phyloP scores from a whole-genome alignment of 2,329 filamentous ascomycete species.

The Aspergillus puulaauensis region DNA sequence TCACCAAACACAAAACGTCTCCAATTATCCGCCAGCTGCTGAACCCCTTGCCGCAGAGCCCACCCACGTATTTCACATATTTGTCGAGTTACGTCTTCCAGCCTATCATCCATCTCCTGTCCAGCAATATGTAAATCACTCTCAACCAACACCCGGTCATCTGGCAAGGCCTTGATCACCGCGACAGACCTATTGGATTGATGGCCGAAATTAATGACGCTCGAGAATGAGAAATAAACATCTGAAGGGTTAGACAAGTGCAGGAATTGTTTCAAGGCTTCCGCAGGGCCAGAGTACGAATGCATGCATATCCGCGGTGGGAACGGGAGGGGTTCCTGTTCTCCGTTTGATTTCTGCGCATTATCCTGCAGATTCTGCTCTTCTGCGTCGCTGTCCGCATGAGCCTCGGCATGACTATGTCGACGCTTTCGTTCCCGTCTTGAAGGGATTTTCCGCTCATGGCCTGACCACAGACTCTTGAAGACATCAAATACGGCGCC shows the following conservation, averaged over 20 bases:
- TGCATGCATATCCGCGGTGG: conserved; percentile 91
- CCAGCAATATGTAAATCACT: conserved; percentile 88
- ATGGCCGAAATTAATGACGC: conserved; percentile 72
- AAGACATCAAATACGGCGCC: conserved; percentile 58
- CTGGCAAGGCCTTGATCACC: conserved; percentile 70
- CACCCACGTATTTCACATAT: conserved; percentile 79
- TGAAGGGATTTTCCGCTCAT: conserved; percentile 52
- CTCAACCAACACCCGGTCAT: conserved; percentile 78
- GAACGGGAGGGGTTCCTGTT: conserved; percentile 57
- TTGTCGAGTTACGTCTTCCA: conserved; percentile 73
- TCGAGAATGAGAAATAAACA: conserved; percentile 87
- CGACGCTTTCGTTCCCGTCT: conserved; percentile 47
- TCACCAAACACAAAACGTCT: conserved; percentile 69
- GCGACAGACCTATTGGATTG: conserved; percentile 60
- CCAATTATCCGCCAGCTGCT: conserved; percentile 72
- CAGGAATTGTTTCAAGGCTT: conserved; percentile 76
- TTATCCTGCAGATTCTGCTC: conserved; percentile 4
- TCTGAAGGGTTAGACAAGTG: conserved; percentile 69
- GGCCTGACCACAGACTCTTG: conserved; percentile 57
- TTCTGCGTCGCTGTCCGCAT: conserved; percentile 30
- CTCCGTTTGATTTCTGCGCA: background rate
- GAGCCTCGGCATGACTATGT: conserved; percentile 30
- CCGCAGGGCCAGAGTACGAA: conserved; percentile 79
- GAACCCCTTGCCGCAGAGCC: conserved; percentile 69
- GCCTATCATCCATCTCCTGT: conserved; percentile 70